These are phyloP conservation scores for Senna siamea DNA, from an alignment of 306 rosid species.

Conservation along the genomic window DNA sequence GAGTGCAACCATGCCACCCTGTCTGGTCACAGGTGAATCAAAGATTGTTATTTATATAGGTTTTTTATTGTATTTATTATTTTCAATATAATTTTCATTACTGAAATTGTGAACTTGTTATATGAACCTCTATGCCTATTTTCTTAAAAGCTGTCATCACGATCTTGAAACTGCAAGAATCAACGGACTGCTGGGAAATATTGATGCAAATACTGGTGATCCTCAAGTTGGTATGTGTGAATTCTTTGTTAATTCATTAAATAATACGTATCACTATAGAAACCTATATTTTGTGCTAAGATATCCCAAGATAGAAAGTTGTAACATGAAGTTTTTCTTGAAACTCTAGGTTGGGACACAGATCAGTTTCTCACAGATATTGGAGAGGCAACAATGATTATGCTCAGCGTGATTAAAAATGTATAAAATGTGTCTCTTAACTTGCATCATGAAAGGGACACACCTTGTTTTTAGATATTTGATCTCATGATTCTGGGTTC, in stretches of 20 bases:
- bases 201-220: slow-evolving; percentile 95
- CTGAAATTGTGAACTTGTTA: slow-evolving; percentile 32
- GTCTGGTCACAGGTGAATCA: slow-evolving; percentile 89
- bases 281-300: not conserved
- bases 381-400: slow-evolving; percentile 85
- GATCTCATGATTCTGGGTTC: slow-evolving; percentile 9
- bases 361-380: slow-evolving; percentile 92
- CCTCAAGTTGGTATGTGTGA: slow-evolving; percentile 81
- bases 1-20: slow-evolving; percentile 98
- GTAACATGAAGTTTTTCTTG: slow-evolving; percentile 30
- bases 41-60: not conserved
- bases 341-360: slow-evolving; percentile 91
- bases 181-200: slow-evolving; percentile 82
- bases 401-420: slow-evolving; percentile 82
- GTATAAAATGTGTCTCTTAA: slow-evolving; percentile 44
- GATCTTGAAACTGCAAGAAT: slow-evolving; percentile 97
- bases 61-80: slow-evolving; percentile 26
- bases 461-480: not conserved
- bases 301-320: slow-evolving; percentile 18
- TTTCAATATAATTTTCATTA: slow-evolving; percentile 16
- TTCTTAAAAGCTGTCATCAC: slow-evolving; percentile 75
- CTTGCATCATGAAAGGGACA: slow-evolving; percentile 19
- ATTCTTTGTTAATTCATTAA: slow-evolving; percentile 9
- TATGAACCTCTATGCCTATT: slow-evolving; percentile 14
- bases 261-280: not conserved